Conservation (phyloP, 2,329 filamentous ascomycete species). For the Ramularia endophylla region DNA sequence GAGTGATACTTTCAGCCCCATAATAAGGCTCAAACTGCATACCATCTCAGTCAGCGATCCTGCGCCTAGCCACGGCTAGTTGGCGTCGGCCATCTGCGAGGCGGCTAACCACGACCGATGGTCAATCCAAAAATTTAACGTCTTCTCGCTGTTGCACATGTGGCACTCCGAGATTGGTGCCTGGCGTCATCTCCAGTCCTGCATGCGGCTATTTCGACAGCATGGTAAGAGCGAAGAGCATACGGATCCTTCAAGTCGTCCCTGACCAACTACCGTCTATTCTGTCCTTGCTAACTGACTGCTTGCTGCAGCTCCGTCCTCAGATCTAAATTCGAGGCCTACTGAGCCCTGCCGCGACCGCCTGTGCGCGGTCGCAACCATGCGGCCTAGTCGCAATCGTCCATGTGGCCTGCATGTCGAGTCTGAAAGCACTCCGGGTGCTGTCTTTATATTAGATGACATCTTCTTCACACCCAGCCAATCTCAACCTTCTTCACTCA, state of each 20-base stretch:
- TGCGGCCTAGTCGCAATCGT: too few relatives aligned
- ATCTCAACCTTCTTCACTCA: too few relatives aligned
- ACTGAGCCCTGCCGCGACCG: background rate
- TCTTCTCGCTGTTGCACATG: too few relatives aligned
- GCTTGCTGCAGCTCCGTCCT: constrained; percentile 1
- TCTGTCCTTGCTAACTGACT: constrained; percentile 4
- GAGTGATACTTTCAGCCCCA: too few relatives aligned
- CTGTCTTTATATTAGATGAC: too few relatives aligned
- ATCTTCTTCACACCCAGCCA: too few relatives aligned
- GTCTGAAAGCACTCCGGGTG: too few relatives aligned
- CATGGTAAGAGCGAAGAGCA: background rate
- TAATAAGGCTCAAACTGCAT: too few relatives aligned
- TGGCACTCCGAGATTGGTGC: too few relatives aligned
- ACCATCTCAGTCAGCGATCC: background rate
- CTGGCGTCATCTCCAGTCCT: constrained; percentile 4
- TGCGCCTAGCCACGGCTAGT: background rate
- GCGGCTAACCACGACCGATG: background rate
- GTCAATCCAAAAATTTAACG: background rate
- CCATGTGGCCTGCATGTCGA: too few relatives aligned
- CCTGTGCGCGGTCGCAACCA: too few relatives aligned
- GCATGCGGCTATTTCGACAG: constrained; percentile 12
- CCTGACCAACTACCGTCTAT: constrained; percentile 6
- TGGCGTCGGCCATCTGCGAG: constrained; percentile 1
- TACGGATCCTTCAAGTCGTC: constrained; percentile 6
- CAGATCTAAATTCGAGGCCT: constrained; percentile 8